phyloP scores from a whole-genome alignment of 805 yeast genomes.

The Suhomyces kilbournensis region DNA sequence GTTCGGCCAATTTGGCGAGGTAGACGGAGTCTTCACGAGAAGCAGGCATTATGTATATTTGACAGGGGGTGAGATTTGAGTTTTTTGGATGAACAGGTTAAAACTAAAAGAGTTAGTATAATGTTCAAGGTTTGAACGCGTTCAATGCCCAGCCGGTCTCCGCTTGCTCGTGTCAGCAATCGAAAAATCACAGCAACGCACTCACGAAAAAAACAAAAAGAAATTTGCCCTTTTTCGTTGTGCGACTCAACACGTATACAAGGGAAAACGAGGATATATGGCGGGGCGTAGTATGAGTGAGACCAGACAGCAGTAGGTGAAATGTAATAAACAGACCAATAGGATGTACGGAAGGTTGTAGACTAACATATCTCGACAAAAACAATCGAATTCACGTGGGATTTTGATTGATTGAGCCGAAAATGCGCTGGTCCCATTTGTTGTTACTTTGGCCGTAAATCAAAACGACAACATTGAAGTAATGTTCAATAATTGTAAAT shows the following conservation, averaged over 20 bases:
- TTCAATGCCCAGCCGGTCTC: background rate
- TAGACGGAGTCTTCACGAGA: conserved; percentile 98
- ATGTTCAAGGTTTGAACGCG: background rate
- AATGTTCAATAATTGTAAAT: background rate
- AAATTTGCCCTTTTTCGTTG: conserved; percentile 2
- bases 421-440: background rate
- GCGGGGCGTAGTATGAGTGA: background rate
- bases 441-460: background rate
- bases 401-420: background rate
- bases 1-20: conserved; percentile 97
- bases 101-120: conserved; percentile 4
- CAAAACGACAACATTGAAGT: too few species aligned
- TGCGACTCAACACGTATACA: conserved; percentile 3
- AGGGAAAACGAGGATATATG: background rate
- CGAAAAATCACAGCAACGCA: background rate
- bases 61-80: background rate
- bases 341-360: background rate
- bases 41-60: conserved; percentile 51
- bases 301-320: background rate
- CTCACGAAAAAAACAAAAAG: conserved; percentile 1
- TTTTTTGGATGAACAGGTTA: background rate
- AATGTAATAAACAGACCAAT: background rate
- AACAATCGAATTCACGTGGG: background rate
- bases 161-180: background rate
- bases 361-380: background rate